phyloP scores from a whole-genome alignment of 345 rosid genomes.

The Citrus australasica region DNA sequence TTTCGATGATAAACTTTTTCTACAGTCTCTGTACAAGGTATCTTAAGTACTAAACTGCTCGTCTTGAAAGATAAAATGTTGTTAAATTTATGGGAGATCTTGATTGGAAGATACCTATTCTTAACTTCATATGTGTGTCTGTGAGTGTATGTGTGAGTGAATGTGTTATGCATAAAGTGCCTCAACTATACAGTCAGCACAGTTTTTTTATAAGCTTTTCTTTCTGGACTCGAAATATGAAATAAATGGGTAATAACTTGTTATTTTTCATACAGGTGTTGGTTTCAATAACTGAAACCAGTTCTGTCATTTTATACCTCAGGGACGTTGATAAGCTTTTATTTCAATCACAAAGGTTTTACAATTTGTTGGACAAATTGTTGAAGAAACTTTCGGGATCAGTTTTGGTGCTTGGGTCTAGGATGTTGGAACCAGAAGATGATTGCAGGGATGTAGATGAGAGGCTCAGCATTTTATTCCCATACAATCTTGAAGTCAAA shows the following conservation, averaged over 20 bases:
- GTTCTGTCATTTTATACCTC: constrained; percentile 65
- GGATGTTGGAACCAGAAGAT: constrained; percentile 61
- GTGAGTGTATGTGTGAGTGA: not conserved
- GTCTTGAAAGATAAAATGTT: not conserved
- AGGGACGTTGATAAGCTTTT: constrained; percentile 79
- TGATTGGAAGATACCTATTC: not conserved
- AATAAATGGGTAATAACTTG: not conserved
- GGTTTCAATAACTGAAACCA: constrained; percentile 57
- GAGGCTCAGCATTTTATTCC: constrained; percentile 53
- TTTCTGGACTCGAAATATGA: not conserved
- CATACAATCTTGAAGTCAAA: constrained; percentile 69
- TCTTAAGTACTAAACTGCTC: not conserved
- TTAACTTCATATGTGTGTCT: too few relatives aligned
- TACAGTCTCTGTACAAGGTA: constrained; percentile 93
- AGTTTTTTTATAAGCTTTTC: not conserved
- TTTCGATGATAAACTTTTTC: constrained; percentile 72
- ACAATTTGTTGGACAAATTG: constrained; percentile 58
- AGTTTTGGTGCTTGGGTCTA: constrained; percentile 78
- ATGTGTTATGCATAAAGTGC: not conserved
- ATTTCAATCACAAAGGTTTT: constrained; percentile 68
- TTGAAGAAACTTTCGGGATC: constrained; percentile 73
- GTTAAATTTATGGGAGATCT: not conserved
- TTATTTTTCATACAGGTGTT: constrained; percentile 51
- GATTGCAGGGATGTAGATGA: constrained; percentile 54
- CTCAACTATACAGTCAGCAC: not conserved